phyloP scores from a whole-genome alignment of 257 asterid genomes.

The Nicotiana tabacum region DNA sequence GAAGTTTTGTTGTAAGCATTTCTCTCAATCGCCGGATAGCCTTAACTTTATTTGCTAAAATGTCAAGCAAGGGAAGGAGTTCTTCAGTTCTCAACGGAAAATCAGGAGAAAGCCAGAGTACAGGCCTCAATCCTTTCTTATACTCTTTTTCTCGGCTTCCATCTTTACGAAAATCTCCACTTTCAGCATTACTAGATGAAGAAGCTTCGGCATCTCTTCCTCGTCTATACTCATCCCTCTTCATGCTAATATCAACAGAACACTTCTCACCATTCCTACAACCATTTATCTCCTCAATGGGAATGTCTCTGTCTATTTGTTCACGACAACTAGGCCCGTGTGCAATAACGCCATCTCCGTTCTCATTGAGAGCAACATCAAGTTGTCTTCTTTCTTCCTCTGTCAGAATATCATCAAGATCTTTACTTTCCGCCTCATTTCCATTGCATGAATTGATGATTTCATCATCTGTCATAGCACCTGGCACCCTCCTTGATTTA shows the following conservation, averaged over 20 bases:
- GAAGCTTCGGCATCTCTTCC: slow-evolving; percentile 55
- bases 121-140: slow-evolving; percentile 95
- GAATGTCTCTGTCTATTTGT: slow-evolving; percentile 47
- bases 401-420: slow-evolving; percentile 69
- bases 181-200: slow-evolving; percentile 48
- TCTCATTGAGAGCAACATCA: slow-evolving; percentile 80
- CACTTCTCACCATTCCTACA: slow-evolving; percentile 51
- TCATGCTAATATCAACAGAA: slow-evolving; percentile 64
- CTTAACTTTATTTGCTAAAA: slow-evolving; percentile 91
- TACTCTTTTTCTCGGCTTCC: slow-evolving; percentile 75
- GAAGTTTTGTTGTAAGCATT: slow-evolving; percentile 83
- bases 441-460: slow-evolving; percentile 60
- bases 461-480: slow-evolving; percentile 93
- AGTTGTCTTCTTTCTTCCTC: slow-evolving; percentile 91
- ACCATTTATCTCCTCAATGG: slow-evolving; percentile 52
- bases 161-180: slow-evolving; percentile 54
- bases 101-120: slow-evolving; percentile 91
- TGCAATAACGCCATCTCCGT: slow-evolving; percentile 48
- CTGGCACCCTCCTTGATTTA: slow-evolving; percentile 89
- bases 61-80: slow-evolving; percentile 87
- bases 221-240: slow-evolving; percentile 63
- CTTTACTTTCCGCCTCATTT: slow-evolving; percentile 71
- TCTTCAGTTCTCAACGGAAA: slow-evolving; percentile 86
- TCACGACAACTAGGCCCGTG: slow-evolving; percentile 87
- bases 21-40: slow-evolving; percentile 89